A percentile compares a stretch with the other conserved stretches of the same genome.
These are phyloP conservation scores for Areca catechu DNA, from an alignment of 176 grass and related monocot genomes.

Conservation along the genomic window DNA sequence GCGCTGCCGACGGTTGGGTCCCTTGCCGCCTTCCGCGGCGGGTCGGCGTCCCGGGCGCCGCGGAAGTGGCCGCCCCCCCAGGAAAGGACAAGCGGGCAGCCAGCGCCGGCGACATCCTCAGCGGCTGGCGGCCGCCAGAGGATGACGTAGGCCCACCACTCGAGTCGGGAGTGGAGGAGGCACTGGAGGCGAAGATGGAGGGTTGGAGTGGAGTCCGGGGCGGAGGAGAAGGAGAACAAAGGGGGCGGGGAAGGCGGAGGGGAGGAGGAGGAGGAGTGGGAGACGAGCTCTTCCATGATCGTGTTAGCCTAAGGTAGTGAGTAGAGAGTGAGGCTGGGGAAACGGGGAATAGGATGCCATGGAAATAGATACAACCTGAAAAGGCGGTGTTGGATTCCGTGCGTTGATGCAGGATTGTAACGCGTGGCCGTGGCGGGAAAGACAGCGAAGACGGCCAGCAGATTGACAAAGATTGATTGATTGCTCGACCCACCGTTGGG, in stretches of 20 bases:
- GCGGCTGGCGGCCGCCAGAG: neutral
- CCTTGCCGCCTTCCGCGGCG: neutral
- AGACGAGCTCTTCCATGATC: neutral
- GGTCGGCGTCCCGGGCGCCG: conserved; percentile 4
- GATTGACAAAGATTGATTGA: too few species aligned
- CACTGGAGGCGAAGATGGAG: neutral
- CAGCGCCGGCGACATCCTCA: neutral
- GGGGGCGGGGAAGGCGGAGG: too few species aligned
- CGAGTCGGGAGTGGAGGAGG: neutral
- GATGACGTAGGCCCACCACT: conserved; percentile 12
- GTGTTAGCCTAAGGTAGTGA: too few species aligned
- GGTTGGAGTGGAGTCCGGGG: neutral
- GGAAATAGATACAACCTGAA: too few species aligned
- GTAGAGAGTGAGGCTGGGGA: too few species aligned
- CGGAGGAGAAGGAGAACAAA: neutral
- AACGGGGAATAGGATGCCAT: too few species aligned
- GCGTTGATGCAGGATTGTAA: too few species aligned
- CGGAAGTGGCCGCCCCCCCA: conserved; percentile 32
- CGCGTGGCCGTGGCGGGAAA: too few species aligned
- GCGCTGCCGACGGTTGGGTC: neutral
- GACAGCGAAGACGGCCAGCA: too few species aligned
- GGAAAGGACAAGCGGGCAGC: neutral
- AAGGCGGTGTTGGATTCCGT: too few species aligned
- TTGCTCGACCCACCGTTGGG: too few species aligned
- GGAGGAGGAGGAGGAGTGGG: neutral